Base-by-base conservation (phyloP, 2,329 filamentous ascomycete species). In the Alternaria burnsii region DNA sequence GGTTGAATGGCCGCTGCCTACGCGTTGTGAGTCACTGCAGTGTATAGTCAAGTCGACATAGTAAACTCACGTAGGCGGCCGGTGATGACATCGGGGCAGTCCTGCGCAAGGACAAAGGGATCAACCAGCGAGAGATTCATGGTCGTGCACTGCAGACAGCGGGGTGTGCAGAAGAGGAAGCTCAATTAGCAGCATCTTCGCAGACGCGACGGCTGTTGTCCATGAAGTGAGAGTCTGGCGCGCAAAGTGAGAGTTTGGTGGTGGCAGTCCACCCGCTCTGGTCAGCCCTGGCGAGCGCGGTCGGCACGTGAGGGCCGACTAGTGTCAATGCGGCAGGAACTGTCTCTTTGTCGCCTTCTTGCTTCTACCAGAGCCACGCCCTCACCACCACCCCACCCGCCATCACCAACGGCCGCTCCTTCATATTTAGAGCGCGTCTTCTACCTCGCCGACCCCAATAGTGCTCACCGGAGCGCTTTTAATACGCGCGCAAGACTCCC, bases 61-160 rank as follows among this genome's bases (percentile, higher is more conserved):
- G 87, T 32, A 28, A 88, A 78, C 81, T 72, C 82, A 86, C 94
- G 91, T 66, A 99, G 90, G 59, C 91, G 94, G 75, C 92, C 92
- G 34, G 91, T 94, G 68, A 97, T 90, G 63, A 91, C 89, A 76
- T 97, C 94, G 55, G 94, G 94, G 77, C 95, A 97, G 81, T 97
- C 94, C 80, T 90, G 87, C 26, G 88, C 88, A 63, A 91, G 84
- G 67, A 89, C 85, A 72, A 91, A 90, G 24, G 89, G 90, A 76
- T 92, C 90, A 64, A 89, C 84, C 42, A 92, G 84, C 53, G 89
- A 87, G 67, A 91, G 82, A 83, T 91, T 91, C 89, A 92, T 91
- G 65, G 67, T 76, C 59, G 54, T 28, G 55, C 55, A 59, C 44
- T 54, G 66, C 55, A 56, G 43, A 44, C 56, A 36, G 64, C 52